Evolutionary conservation across 768 basidiomycete genomes (phyloP), one percentile per base, ranked within the genome.

Genomic region (Arthromyces matolae): DNA sequence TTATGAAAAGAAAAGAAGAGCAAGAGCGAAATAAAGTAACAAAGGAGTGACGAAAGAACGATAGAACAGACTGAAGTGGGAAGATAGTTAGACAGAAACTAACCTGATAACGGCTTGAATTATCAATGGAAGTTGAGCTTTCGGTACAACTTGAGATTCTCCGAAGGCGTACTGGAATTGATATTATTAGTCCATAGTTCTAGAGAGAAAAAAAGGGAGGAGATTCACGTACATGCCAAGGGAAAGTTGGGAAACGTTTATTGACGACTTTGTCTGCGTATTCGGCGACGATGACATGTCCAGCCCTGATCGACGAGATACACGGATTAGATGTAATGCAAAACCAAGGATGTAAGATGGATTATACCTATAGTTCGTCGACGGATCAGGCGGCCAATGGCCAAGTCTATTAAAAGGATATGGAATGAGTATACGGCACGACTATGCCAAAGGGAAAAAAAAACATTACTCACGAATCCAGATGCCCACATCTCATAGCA

Each of bases 301-400:
- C 89, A 61, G 74, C 76, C 49, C 76, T 79, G 72, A 69, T 50
- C n/a, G n/a, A n/a, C n/a, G n/a, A n/a, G n/a, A n/a, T n/a, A n/a
- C n/a, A n/a, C n/a, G n/a, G n/a, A n/a, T n/a, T n/a, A n/a, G n/a
- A n/a, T n/a, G n/a, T n/a, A n/a, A n/a, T n/a, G n/a, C n/a, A 18
- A 37, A 47, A 48, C 16, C 23, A 16, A 35, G n/a, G n/a, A n/a
- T n/a, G 8, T 19, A 8, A 20, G n/a, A 18, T 5, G 8, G 40
- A 18, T 60, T 74, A 44, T 41, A 88, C 88, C 89, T 77, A 63
- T 90, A 92, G 56, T 91, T 89, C 19, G 71, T 71, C 45, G 83
- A 82, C 2, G 89, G 87, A 24, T 75, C 66, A 23, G 89, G 89
- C 5, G 89, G 89, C 89, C 89, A 92, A 52, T 80, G 77, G 3